These are phyloP conservation scores for Cudoniella acicularis DNA, from an alignment of 495 filamentous ascomycete species.

Conservation along the genomic window DNA sequence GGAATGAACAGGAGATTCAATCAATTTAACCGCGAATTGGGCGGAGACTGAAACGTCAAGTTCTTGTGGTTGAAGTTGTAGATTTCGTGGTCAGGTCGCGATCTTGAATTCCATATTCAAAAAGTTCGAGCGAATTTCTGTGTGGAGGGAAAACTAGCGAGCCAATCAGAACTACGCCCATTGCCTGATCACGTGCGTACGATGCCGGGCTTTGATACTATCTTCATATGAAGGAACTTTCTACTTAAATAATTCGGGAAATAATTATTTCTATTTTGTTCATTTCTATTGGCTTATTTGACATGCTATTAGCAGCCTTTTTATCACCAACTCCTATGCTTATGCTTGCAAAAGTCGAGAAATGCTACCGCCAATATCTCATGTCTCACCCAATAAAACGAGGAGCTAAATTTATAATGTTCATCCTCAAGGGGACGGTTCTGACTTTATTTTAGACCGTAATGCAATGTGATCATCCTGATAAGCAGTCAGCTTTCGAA, in stretches of 20 bases:
- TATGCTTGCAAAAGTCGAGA: no score
- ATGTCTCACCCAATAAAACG: not conserved
- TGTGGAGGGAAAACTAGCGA: not conserved
- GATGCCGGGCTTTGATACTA: no score
- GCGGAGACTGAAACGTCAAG: conserved; percentile 87
- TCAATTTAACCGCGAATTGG: conserved; percentile 85
- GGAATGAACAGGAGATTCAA: conserved; percentile 79
- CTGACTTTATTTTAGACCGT: conserved; percentile 19
- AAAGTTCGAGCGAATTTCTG: conserved; percentile 4
- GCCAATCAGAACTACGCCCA: not conserved
- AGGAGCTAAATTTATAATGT: not conserved
- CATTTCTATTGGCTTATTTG: not conserved
- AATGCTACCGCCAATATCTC: not conserved
- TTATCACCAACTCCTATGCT: not conserved
- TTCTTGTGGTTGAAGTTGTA: conserved; percentile 33
- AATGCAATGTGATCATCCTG: conserved; percentile 20
- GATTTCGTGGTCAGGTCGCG: conserved; percentile 1
- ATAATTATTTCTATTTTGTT: no score
- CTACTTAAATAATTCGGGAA: no score
- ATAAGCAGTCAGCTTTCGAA: not conserved
- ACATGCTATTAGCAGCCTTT: not conserved
- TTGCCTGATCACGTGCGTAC: no score
- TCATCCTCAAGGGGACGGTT: conserved; percentile 4
- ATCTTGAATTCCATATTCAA: conserved; percentile 6
- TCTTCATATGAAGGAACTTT: no score